Conservation (phyloP, 768 basidiomycete species). For the Kwoniella dendrophila region DNA sequence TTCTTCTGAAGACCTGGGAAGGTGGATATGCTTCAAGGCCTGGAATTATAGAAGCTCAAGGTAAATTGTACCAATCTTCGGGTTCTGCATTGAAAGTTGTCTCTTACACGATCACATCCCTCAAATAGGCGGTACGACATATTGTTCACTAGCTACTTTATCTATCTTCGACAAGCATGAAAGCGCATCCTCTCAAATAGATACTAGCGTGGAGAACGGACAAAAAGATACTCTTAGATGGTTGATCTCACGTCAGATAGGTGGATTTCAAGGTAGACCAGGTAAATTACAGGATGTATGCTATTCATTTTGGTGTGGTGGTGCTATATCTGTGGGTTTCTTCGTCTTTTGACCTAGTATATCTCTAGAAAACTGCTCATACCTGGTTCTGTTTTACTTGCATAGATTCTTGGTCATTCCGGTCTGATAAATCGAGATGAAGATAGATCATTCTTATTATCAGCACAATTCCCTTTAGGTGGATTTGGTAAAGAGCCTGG, state of each 20-base stretch:
- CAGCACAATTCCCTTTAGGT: conserved; percentile 84
- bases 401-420: conserved; percentile 69
- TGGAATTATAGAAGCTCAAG: conserved; percentile 75
- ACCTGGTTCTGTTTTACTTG: not conserved
- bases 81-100: not conserved
- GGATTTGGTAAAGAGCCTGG: conserved; percentile 84
- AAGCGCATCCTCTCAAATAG: conserved; percentile 43
- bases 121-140: conserved; percentile 81
- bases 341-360: not conserved
- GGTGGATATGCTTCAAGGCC: conserved; percentile 87
- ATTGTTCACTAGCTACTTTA: conserved; percentile 81
- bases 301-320: conserved; percentile 96
- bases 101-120: conserved; percentile 4
- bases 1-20: conserved; percentile 72
- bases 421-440: conserved; percentile 64
- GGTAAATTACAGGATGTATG: conserved; percentile 88
- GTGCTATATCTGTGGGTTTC: conserved; percentile 67
- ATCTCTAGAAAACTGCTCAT: not conserved
- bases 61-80: conserved; percentile 56
- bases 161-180: conserved; percentile 59
- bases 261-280: conserved; percentile 86
- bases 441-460: conserved; percentile 67
- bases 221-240: conserved; percentile 65
- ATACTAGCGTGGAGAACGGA: not conserved
- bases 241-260: conserved; percentile 75